phyloP scores from a whole-genome alignment of 2,329 filamentous ascomycete species.

The Alternaria tenuissima region DNA sequence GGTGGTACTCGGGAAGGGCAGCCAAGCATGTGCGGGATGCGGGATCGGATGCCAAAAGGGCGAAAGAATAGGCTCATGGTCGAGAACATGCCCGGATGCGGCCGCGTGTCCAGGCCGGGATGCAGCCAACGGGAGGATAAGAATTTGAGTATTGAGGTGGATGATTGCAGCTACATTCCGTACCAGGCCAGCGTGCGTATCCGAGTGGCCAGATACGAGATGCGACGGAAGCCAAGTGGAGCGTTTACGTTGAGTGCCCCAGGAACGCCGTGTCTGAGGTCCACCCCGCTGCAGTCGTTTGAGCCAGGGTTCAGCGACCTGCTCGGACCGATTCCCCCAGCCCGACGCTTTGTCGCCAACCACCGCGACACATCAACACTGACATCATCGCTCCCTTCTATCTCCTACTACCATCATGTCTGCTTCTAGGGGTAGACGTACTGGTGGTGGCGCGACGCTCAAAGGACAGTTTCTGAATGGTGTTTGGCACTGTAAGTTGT shows the following conservation, averaged over 20 bases:
- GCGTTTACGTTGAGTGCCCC: neutral
- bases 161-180: neutral
- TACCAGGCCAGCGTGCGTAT: neutral
- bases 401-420: conserved; percentile 25
- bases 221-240: conserved; percentile 7
- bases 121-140: neutral
- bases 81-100: conserved; percentile 13
- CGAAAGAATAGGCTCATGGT: conserved; percentile 11
- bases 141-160: neutral
- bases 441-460: conserved; percentile 13
- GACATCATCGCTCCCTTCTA: neutral
- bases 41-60: conserved; percentile 22
- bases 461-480: conserved; percentile 36
- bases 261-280: neutral
- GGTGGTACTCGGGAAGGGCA: conserved; percentile 25
- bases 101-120: neutral
- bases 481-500: conserved; percentile 37
- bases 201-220: conserved; percentile 2
- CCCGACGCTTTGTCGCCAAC: neutral
- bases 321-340: neutral
- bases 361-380: neutral
- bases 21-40: conserved; percentile 27
- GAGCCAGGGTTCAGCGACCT: neutral
- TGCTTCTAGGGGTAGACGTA: conserved; percentile 18
- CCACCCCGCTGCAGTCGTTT: neutral